Percentiles rank a stretch among this genome's conserved stretches.
These are phyloP conservation scores for Carex cristatella DNA, from an alignment of 176 grass and related monocot genomes.

Conservation along the genomic window DNA sequence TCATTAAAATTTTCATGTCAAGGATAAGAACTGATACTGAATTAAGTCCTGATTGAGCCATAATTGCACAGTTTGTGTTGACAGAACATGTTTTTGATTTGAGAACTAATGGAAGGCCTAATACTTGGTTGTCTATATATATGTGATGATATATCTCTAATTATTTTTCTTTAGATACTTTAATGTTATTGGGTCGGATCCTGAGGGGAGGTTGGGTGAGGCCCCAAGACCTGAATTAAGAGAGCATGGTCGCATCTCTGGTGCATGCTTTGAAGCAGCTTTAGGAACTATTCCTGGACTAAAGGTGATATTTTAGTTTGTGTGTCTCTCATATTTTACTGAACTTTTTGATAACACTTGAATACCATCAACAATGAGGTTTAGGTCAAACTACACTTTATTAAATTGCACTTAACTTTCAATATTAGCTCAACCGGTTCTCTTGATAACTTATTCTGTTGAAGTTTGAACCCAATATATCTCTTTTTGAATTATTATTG, in stretches of 20 bases:
- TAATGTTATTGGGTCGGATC: constrained; percentile 96
- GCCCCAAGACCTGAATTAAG: constrained; percentile 83
- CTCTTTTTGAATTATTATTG: neutral
- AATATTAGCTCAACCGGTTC: neutral
- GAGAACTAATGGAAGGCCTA: neutral
- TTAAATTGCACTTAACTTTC: neutral
- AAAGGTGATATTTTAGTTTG: constrained; percentile 39
- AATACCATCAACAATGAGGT: neutral
- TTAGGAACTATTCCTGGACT: constrained; percentile 63
- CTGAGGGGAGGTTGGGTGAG: constrained; percentile 76
- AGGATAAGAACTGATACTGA: neutral
- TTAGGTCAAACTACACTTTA: neutral
- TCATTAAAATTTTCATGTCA: neutral
- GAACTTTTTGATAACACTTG: neutral
- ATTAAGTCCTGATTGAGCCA: neutral
- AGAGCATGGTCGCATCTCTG: constrained; percentile 86
- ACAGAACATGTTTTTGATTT: neutral
- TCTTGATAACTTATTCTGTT: neutral
- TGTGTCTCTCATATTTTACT: neutral
- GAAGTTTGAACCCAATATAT: neutral
- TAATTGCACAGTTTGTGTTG: neutral
- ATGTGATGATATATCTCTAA: neutral
- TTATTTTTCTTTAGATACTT: constrained; percentile 63
- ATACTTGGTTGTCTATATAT: neutral
- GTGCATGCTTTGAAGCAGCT: constrained; percentile 83